Evolutionary conservation across 257 asterid species (phyloP), one percentile per base, ranked within the genome.

Genomic region (Leonotis leonurus): DNA sequence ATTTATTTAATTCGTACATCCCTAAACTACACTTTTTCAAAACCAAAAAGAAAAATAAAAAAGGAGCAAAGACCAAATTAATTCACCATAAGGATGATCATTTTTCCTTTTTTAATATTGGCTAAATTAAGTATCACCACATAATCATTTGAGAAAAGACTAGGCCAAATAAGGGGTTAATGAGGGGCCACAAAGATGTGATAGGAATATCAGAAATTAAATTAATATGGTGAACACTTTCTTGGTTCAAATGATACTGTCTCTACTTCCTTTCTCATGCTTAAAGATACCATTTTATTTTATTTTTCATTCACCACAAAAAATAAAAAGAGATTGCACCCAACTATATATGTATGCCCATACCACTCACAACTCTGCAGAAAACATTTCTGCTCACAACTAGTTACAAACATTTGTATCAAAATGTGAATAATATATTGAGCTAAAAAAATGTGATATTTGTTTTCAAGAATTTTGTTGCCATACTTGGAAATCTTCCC

Each of bases 101-200:
- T 4, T 11, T 6, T 2, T 30, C 3, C 2, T 40, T 21, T 10
- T 0, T 53, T 27, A 9, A 29, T 27, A n/a, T n/a, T 55, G 27
- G 22, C 30, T 22, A 69, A 69, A 49, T 53, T 48, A 48, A 53
- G 64, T 70, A 12, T 55, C 54, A 60, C 48, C 70, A 70, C 44
- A 66, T 70, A 71, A 78, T 78, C 62, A 78, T 78, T 70, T 36
- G 75, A 58, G 24, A 67, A 71, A 59, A 53, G 77, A 78, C 82
- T 67, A 65, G 8, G 46, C 65, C 44, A 70, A 73, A 33, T 62
- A 77, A 62, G 74, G 69, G 64, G 7, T 61, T 75, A 52, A 33
- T 36, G 51, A 69, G 75, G 75, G 76, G 61, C 78, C 81, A 69
- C 82, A 57, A 50, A 69, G 79, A 77, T 77, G 74, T 76, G 74